Percentiles rank a stretch among this genome's conserved stretches.
Conservation (phyloP, 768 basidiomycete species). For the Amyloporia xantha region DNA sequence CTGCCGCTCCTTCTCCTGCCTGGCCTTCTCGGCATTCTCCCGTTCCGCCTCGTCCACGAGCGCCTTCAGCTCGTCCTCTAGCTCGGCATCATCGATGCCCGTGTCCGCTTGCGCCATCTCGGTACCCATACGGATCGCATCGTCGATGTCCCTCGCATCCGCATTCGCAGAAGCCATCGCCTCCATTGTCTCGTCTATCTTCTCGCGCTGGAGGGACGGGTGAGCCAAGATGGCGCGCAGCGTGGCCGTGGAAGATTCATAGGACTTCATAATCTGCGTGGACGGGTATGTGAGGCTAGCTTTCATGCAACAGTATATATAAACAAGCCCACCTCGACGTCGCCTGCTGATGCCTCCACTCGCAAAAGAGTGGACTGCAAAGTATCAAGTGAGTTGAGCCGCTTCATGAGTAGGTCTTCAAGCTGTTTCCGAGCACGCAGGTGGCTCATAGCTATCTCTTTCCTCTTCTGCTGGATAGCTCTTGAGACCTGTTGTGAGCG, state of each 20-base stretch:
- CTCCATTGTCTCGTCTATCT: conserved; percentile 83
- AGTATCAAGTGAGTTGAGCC: conserved; percentile 65
- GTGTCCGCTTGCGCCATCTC: conserved; percentile 46
- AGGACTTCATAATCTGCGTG: conserved; percentile 74
- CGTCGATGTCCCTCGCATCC: conserved; percentile 78
- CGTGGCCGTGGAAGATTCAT: conserved; percentile 77
- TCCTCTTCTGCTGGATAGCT: conserved; percentile 64
- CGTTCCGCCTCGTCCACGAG: conserved; percentile 42
- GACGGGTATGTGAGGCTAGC: background rate
- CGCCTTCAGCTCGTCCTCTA: conserved; percentile 61
- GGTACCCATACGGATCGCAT: conserved; percentile 63
- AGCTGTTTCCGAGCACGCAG: conserved; percentile 78
- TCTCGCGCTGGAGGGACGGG: conserved; percentile 71
- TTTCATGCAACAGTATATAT: background rate
- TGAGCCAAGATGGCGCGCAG: conserved; percentile 71
- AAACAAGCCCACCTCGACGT: conserved; percentile 60
- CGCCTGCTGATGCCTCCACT: conserved; percentile 85
- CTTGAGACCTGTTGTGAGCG: conserved; percentile 57
- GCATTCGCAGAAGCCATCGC: conserved; percentile 78
- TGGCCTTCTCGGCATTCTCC: conserved; percentile 19
- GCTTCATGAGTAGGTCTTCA: conserved; percentile 70
- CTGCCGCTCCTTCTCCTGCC: background rate
- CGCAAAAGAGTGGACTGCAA: conserved; percentile 70
- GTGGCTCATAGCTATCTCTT: conserved; percentile 65
- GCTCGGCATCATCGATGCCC: conserved; percentile 43